Evolutionary conservation across 768 basidiomycete genomes (phyloP), one percentile per base, ranked within the genome.

Genomic region (Boletus eberwhitei): DNA sequence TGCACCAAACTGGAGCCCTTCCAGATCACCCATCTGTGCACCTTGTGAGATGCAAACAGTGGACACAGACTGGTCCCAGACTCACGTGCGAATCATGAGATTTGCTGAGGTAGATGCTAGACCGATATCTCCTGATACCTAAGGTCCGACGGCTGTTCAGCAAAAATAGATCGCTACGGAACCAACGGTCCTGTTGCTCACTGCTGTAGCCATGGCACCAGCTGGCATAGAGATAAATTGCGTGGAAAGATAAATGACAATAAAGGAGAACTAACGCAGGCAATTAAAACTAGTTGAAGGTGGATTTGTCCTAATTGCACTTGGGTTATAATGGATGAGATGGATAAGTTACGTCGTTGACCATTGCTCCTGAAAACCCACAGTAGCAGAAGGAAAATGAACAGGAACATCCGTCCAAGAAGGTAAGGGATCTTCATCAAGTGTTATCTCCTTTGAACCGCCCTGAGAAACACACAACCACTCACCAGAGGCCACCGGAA

Each of bases 81-180:
- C 68, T 52, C 50, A 70, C 70, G 63, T 61, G 48, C 70, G 65
- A 49, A 71, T 55, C 59, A 71, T 61, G 42, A 69, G 19, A 45
- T 71, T 71, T 19, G 48, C 52, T 0, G 70, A 70, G 41, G 47
- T 13, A 26, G 50, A 63, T 22, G 52, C 65, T 2, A 69, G 24
- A 22, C 34, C 51, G 22, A 68, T 53, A 22, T 59, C 42, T 19
- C 39, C 61, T 4, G 49, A 3, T 8, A 61, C 4, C 68, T 71
- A 40, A 11, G 5, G 22, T 32, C 5, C 34, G 14, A 19, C 8
- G 17, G 6, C 16, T 11, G 3, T 21, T 64, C 26, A 52, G 16
- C 29, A 41, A 45, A 40, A 19, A 29, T 7, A 16, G 26, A 17
- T 17, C 17, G 1, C 12, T 2, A 13, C 7, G 16, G 36, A 29